Percentiles rank a stretch among this genome's conserved stretches.
These are phyloP conservation scores for Cladosporium sp. DNA, from an alignment of 2,329 filamentous ascomycete species.

Conservation along the genomic window DNA sequence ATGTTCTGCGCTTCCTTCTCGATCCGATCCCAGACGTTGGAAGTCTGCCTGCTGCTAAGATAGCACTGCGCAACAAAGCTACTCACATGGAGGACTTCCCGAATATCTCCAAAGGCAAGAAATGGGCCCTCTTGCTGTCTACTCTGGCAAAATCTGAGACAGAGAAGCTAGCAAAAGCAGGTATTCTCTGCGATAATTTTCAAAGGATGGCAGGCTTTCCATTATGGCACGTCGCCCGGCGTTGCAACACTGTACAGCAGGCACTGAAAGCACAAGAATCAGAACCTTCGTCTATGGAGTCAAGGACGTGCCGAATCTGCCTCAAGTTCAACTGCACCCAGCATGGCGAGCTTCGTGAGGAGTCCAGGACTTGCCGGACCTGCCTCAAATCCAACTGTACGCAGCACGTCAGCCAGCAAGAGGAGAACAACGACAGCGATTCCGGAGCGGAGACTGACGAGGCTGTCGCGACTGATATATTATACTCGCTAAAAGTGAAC, in stretches of 20 bases:
- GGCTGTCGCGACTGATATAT: conserved; percentile 26
- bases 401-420: background rate
- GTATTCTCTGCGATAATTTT: conserved; percentile 33
- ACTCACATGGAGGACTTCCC: conserved; percentile 30
- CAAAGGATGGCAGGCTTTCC: conserved; percentile 30
- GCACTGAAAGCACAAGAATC: background rate
- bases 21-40: conserved; percentile 23
- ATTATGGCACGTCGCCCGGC: conserved; percentile 37
- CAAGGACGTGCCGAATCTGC: conserved; percentile 24
- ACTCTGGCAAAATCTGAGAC: conserved; percentile 22
- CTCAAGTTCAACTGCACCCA: conserved; percentile 30
- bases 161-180: conserved; percentile 27
- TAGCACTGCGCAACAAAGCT: conserved; percentile 17
- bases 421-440: conserved; percentile 11
- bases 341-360: conserved; percentile 37
- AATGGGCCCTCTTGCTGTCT: conserved; percentile 29
- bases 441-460: conserved; percentile 14
- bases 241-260: conserved; percentile 15
- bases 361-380: conserved; percentile 7
- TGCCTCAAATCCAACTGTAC: background rate
- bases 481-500: conserved; percentile 27
- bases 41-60: conserved; percentile 14
- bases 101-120: conserved; percentile 17
- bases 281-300: background rate
- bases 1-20: conserved; percentile 36